Percentiles rank a stretch among this genome's conserved stretches.
Evolutionary conservation across 148 eudicot species (phyloP).

Genomic region (Oxyria digyna): DNA sequence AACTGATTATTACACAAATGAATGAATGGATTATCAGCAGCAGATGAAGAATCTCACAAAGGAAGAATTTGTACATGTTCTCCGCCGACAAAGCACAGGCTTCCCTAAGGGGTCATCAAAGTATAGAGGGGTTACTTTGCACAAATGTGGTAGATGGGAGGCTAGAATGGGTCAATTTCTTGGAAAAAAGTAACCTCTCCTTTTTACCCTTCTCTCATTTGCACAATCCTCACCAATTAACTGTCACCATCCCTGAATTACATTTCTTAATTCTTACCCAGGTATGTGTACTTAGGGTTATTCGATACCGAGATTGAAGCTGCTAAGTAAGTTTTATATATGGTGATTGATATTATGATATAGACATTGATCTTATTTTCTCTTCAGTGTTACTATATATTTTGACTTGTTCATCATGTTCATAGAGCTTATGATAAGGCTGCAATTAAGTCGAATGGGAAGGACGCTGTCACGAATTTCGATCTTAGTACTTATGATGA

Average conservation of each 20-base stretch:
- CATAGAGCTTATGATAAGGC: slow-evolving; percentile 94
- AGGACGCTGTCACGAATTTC: slow-evolving; percentile 91
- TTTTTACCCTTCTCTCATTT: not conserved
- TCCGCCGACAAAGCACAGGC: slow-evolving; percentile 90
- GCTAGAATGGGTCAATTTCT: slow-evolving; percentile 98
- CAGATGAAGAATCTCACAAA: slow-evolving; percentile 82
- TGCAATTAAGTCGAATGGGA: slow-evolving; percentile 84
- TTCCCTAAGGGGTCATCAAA: slow-evolving; percentile 96
- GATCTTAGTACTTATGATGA: slow-evolving; percentile 76
- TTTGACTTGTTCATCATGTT: not conserved
- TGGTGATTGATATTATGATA: no score
- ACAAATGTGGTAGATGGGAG: slow-evolving; percentile 99
- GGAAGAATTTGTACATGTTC: slow-evolving; percentile 96
- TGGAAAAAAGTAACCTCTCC: slow-evolving; percentile 67
- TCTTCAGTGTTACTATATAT: no score
- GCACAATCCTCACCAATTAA: not conserved
- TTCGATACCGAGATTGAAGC: slow-evolving; percentile 95
- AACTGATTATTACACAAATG: not conserved
- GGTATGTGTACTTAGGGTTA: slow-evolving; percentile 94
- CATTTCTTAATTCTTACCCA: slow-evolving; percentile 5
- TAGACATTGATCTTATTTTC: not conserved
- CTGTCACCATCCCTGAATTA: not conserved
- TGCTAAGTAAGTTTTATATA: slow-evolving; percentile 45
- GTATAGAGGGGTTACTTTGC: slow-evolving; percentile 93
- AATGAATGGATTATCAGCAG: not conserved